Evolutionary conservation across 1,139 yeast genomes (phyloP), one percentile per base, ranked within the genome.

Genomic region (Debaryomycetaceae sp.): DNA sequence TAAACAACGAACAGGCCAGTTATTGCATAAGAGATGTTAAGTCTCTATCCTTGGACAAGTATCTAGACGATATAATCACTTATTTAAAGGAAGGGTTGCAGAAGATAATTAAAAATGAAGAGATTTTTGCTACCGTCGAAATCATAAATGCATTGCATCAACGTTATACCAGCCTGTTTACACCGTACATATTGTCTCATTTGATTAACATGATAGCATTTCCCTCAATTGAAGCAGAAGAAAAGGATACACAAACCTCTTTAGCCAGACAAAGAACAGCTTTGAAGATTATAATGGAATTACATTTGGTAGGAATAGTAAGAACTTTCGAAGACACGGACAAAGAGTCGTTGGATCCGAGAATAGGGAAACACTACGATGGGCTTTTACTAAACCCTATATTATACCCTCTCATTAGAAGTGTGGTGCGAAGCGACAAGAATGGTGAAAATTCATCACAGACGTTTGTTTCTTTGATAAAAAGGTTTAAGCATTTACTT

Each of bases 101-200:
- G 8, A 79, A 73, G 47, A 74, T 79, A 19, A 64, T 70, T 13
- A 81, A 81, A 44, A 58, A 65, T 6, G 81, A 75, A 9, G 96
- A 88, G 54, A 59, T 86, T 1, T 48, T 55, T 16, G 83, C 92
- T 0, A 81, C 84, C 1, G 72, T 79, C 30, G 89, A 83, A 49
- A 75, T 88, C 1, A 72, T 84, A 0, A 79, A 91, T 33, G 83
- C 81, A 0, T 63, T 91, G 19, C 96, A 88, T 59, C 95, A 85
- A 58, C 67, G 97, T 38, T 88, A 89, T 56, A 58, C 70, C 2
- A 40, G 48, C 1, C 57, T 61, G 7, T 83, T 87, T 55, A 74
- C 88, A 0, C 76, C 80, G 1, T 59, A 56, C 17, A 53, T 87
- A 41, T 56, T 83, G 46, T 58, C 71, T 0, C 60, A 70, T 44